Evolutionary conservation across 805 yeast species (phyloP), one percentile per base, ranked within the genome.

Genomic region (Kluyveromyces starmeri): DNA sequence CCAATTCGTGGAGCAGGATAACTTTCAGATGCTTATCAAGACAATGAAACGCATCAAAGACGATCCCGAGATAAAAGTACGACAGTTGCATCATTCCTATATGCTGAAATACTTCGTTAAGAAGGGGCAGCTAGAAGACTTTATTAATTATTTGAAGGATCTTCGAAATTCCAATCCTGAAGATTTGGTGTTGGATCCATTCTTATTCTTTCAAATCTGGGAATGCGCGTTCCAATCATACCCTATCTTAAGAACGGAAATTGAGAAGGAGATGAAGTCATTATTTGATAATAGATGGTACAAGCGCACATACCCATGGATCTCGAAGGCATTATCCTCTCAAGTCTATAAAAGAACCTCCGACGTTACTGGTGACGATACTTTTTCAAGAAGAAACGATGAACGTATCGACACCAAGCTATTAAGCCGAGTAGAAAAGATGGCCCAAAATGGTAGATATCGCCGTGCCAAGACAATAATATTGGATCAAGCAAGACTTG

Each of bases 21-120:
- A 51, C 34, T 38, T 44, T 17, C 20, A 27, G 1, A 28, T 25
- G 14, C 30, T 50, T 20, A 39, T 44, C 20, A 30, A 29, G 17
- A 28, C 46, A 3, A 24, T 44, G 9, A 23, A 20, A 6, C 35
- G 25, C 8, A 40, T 53, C 10, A 28, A 35, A 15, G 22, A 39
- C 3, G 55, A 50, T 23, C 5, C 29, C 2, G 33, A 36, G 2
- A 39, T 47, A 16, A 23, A 23, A n/a, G 24, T 48, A 21, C 42
- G 38, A 18, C 36, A 39, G 2, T 30, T 34, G 8, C 43, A 42
- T 20, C 51, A 50, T 32, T 20, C 31, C 5, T 30, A 38, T 4
- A 39, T 53, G 15, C 39, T 46, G 5, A 37, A 39, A 17, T 47
- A 50, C 39, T 55, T 49, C 38, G 45, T 43, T 6, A 45, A 39